These are phyloP conservation scores for Penicillium sp. DNA, from an alignment of 2,329 filamentous ascomycete genomes.

Conservation along the genomic window DNA sequence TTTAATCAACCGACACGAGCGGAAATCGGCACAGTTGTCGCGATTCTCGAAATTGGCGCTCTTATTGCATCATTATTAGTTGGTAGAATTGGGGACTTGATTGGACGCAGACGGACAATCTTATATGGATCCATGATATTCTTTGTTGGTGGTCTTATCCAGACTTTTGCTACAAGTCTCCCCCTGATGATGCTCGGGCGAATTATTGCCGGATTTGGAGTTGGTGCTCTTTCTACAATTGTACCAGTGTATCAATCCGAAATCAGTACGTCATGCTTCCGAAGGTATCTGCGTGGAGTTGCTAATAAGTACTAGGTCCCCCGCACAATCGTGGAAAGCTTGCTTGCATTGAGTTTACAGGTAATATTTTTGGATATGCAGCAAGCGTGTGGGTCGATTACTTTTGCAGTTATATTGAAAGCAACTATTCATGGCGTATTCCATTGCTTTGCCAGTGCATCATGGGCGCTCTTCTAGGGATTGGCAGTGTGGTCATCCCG, in stretches of 20 bases:
- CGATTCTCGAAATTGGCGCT: conserved; percentile 90
- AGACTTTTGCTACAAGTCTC: conserved; percentile 78
- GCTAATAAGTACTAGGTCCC: conserved; percentile 56
- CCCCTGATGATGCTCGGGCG: conserved; percentile 82
- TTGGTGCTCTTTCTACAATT: conserved; percentile 85
- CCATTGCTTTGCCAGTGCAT: conserved; percentile 89
- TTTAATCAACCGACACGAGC: conserved; percentile 84
- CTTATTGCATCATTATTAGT: conserved; percentile 84
- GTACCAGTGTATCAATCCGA: conserved; percentile 93
- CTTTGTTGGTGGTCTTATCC: conserved; percentile 74
- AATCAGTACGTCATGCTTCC: conserved; percentile 46
- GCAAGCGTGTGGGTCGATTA: conserved; percentile 99
- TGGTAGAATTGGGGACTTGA: conserved; percentile 83
- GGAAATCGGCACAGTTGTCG: conserved; percentile 94
- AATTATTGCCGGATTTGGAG: conserved; percentile 78
- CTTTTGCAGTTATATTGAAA: conserved; percentile 86
- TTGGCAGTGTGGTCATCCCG: conserved; percentile 88
- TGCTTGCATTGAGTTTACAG: conserved; percentile 96
- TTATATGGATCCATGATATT: conserved; percentile 92
- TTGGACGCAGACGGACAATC: conserved; percentile 85
- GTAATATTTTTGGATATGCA: conserved; percentile 93
- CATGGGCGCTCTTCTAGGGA: conserved; percentile 81
- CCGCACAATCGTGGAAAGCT: conserved; percentile 94
- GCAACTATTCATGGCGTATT: conserved; percentile 81
- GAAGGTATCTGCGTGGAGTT: background rate